phyloP scores from a whole-genome alignment of 164 flowering plant genomes.

The Vitis amurensis region DNA sequence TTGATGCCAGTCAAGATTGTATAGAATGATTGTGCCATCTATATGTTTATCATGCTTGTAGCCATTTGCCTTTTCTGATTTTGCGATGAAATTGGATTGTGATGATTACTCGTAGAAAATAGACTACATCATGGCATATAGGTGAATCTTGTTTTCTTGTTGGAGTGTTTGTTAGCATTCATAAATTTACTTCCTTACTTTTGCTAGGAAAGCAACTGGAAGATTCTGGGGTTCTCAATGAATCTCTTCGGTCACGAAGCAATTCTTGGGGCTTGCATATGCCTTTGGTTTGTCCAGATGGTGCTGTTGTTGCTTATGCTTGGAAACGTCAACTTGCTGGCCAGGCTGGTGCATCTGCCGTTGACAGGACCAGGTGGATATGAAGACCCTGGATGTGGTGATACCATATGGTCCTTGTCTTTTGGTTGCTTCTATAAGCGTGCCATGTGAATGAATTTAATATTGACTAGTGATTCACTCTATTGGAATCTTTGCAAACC shows the following conservation, averaged over 20 bases:
- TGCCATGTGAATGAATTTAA: not conserved
- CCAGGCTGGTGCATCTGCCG: slow-evolving; percentile 99
- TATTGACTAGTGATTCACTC: not conserved
- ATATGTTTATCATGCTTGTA: not conserved
- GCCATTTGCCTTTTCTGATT: not conserved
- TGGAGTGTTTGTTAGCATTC: not conserved
- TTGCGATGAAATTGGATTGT: not conserved
- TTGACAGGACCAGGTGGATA: slow-evolving; percentile 82
- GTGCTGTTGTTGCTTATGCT: slow-evolving; percentile 98
- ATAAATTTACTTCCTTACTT: slow-evolving; percentile 1
- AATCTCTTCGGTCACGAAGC: slow-evolving; percentile 73
- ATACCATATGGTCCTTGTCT: not conserved
- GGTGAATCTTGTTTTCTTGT: not conserved
- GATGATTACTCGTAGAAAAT: not conserved
- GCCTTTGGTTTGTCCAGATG: slow-evolving; percentile 99
- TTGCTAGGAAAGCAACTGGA: slow-evolving; percentile 80
- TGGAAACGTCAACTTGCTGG: slow-evolving; percentile 99
- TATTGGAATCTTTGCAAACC: not conserved
- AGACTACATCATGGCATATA: not conserved
- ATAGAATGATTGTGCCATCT: not conserved
- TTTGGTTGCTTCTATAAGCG: not conserved
- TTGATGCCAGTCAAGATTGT: too few species aligned
- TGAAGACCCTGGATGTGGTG: not conserved
- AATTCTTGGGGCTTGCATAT: slow-evolving; percentile 98
- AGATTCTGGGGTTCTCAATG: slow-evolving; percentile 83